Conservation (phyloP, 305 asterid species). For the Fraxinus dipetala region DNA sequence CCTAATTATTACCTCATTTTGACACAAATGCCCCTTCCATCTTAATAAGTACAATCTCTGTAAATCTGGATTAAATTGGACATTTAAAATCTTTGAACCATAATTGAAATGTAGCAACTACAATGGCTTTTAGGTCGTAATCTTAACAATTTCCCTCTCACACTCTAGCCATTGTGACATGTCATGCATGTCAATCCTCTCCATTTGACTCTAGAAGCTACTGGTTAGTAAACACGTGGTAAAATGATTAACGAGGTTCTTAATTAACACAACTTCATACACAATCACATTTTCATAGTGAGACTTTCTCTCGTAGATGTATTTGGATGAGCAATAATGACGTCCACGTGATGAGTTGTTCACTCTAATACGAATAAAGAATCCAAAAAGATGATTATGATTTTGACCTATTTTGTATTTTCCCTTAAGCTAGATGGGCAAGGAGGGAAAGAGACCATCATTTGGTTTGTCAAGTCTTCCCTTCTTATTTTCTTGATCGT, state of each 20-base stretch:
- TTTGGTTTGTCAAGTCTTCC: background rate
- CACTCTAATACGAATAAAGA: background rate
- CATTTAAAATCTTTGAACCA: background rate
- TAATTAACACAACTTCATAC: background rate
- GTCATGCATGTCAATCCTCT: background rate
- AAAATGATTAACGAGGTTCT: background rate
- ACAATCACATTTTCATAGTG: background rate
- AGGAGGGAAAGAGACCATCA: background rate
- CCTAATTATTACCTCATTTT: background rate
- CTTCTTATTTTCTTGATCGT: background rate
- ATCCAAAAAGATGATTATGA: background rate
- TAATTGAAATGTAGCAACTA: background rate
- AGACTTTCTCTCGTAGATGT: background rate
- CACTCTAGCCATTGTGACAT: background rate
- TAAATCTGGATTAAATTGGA: background rate
- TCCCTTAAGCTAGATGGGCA: background rate
- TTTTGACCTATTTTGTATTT: background rate
- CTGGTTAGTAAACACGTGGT: background rate
- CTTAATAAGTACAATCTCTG: background rate
- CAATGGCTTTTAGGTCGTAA: background rate
- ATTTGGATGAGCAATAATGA: background rate
- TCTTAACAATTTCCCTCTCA: background rate
- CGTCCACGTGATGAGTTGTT: background rate
- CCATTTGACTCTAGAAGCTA: background rate
- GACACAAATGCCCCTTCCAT: background rate